These are phyloP conservation scores for Xerocomus nothofagi DNA, from an alignment of 1,284 basidiomycete genomes.

Conservation along the genomic window DNA sequence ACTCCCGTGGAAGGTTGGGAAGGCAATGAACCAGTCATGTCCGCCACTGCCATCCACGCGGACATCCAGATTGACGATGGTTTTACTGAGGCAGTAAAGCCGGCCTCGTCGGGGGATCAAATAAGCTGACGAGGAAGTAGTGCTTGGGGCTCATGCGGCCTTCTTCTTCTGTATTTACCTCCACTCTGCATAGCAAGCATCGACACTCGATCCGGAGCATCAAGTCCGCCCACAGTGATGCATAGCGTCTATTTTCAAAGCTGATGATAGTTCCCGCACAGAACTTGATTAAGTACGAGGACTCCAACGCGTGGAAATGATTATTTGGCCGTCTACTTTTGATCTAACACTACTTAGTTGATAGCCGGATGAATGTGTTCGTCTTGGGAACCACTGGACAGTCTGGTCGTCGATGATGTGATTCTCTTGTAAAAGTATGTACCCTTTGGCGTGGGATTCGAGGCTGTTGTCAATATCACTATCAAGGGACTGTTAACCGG, in stretches of 20 bases:
- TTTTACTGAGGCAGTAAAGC: neutral
- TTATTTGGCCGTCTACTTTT: too few species aligned
- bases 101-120: neutral
- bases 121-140: conserved; percentile 1
- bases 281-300: conserved; percentile 1
- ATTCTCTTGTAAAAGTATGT: neutral
- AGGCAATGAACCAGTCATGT: conserved; percentile 2
- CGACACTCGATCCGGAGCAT: neutral
- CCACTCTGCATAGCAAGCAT: neutral
- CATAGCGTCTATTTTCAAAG: neutral
- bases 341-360: too few species aligned
- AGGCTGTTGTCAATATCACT: neutral
- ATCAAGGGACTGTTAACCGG: neutral
- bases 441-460: neutral
- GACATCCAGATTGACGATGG: conserved; percentile 1
- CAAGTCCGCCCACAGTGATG: neutral
- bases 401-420: neutral
- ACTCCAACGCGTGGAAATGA: neutral
- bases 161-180: neutral
- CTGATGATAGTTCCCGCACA: neutral
- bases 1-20: conserved; percentile 39
- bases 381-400: too few species aligned
- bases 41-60: neutral
- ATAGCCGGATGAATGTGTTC: too few species aligned
- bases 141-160: neutral